A percentile compares a stretch with the other conserved stretches of the same genome.
Conservation (phyloP, 352 stramenopile species). For the Phytophthora pluvialis region DNA sequence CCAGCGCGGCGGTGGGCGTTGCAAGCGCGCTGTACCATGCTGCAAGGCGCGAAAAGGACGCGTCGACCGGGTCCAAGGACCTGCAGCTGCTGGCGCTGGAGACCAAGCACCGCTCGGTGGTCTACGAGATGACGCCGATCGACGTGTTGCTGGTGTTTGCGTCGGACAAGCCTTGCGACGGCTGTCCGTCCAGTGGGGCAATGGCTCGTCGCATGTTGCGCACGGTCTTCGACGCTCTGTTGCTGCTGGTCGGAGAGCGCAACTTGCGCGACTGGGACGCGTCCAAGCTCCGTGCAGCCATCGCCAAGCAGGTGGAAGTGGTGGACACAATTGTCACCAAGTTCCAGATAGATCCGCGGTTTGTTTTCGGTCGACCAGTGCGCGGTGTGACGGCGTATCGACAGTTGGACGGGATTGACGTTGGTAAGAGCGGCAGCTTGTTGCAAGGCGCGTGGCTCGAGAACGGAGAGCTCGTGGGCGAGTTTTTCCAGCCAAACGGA, state of each 20-base stretch:
- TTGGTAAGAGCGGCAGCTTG: conserved; percentile 21
- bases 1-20: conserved; percentile 56
- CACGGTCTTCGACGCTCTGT: conserved; percentile 26
- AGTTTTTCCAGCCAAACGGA: conserved; percentile 17
- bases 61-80: neutral
- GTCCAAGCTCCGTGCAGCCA: conserved; percentile 42
- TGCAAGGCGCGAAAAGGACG: conserved; percentile 26
- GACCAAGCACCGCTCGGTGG: conserved; percentile 37
- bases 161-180: conserved; percentile 28
- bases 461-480: conserved; percentile 28
- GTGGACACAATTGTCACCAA: conserved; percentile 41
- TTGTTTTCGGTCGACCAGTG: conserved; percentile 41
- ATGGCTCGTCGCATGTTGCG: conserved; percentile 37
- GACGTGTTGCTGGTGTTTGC: conserved; percentile 47
- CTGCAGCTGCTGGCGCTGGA: conserved; percentile 36
- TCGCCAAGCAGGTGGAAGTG: conserved; percentile 40
- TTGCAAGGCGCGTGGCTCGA: conserved; percentile 35
- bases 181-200: conserved; percentile 6
- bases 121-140: conserved; percentile 38
- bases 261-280: conserved; percentile 35
- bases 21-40: conserved; percentile 60
- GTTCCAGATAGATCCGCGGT: conserved; percentile 25
- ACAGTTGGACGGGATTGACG: conserved; percentile 20
- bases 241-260: conserved; percentile 29
- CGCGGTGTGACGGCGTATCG: conserved; percentile 18